Conservation (phyloP, 192 early-diverging fungal species). For the Hyaloraphidium curvatum region DNA sequence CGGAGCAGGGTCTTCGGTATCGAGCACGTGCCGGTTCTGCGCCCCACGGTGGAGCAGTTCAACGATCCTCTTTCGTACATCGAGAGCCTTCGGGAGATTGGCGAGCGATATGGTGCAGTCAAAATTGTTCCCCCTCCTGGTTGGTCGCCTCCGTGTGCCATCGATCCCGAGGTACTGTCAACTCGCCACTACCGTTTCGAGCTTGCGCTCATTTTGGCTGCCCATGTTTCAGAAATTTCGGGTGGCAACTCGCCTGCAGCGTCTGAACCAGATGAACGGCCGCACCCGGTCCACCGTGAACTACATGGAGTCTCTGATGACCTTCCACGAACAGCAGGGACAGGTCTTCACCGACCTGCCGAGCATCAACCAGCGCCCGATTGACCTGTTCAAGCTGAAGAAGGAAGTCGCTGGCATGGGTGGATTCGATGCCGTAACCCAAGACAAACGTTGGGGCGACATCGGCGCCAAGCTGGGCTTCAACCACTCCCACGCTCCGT, state of each 20-base stretch:
- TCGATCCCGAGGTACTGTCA: conserved; percentile 72
- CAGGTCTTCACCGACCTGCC: conserved; percentile 57
- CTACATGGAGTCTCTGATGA: conserved; percentile 76
- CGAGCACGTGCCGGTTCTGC: conserved; percentile 50
- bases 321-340: conserved; percentile 68
- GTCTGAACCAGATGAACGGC: conserved; percentile 82
- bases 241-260: conserved; percentile 75
- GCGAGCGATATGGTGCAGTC: conserved; percentile 64
- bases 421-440: not conserved
- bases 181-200: conserved; percentile 8
- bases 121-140: conserved; percentile 81
- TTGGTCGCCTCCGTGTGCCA: conserved; percentile 63
- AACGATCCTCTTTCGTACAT: conserved; percentile 67
- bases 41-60: conserved; percentile 69
- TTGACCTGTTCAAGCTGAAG: conserved; percentile 64
- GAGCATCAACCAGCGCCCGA: conserved; percentile 62
- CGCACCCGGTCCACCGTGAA: conserved; percentile 66
- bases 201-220: not conserved
- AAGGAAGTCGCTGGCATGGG: conserved; percentile 31
- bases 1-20: conserved; percentile 34
- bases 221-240: conserved; percentile 30
- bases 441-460: conserved; percentile 57
- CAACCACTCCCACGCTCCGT: conserved; percentile 10
- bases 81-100: conserved; percentile 50
- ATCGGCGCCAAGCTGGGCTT: conserved; percentile 25